Percentiles rank a stretch among this genome's conserved stretches.
Conservation (phyloP, 2,329 filamentous ascomycete species). For the Aspergillus vadensis region DNA sequence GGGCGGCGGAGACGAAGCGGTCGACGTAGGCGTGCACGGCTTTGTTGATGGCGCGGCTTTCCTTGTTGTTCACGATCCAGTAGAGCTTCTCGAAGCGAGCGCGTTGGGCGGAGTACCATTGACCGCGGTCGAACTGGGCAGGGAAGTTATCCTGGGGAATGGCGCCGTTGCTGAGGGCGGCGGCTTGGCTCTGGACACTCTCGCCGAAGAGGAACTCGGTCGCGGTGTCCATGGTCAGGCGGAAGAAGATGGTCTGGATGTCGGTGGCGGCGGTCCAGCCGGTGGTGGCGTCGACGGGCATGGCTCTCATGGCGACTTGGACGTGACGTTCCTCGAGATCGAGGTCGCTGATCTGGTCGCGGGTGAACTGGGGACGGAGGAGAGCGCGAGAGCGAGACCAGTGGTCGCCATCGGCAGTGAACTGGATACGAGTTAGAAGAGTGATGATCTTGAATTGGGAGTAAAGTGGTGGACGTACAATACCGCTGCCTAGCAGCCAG, state of each 20-base stretch:
- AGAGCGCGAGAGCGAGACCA: conserved; percentile 83
- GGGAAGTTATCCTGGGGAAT: conserved; percentile 48
- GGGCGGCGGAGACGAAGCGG: conserved; percentile 26
- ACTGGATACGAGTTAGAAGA: conserved; percentile 23
- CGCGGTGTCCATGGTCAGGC: conserved; percentile 80
- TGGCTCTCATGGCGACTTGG: conserved; percentile 68
- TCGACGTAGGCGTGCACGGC: conserved; percentile 27
- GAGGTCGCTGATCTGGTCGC: conserved; percentile 79
- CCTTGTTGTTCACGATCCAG: conserved; percentile 26
- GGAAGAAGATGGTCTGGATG: conserved; percentile 76
- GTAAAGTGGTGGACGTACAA: conserved; percentile 35
- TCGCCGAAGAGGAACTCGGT: conserved; percentile 85
- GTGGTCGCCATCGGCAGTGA: conserved; percentile 70
- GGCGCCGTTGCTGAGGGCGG: conserved; percentile 30
- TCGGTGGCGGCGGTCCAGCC: conserved; percentile 59
- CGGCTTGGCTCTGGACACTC: conserved; percentile 62
- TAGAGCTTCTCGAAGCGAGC: conserved; percentile 25
- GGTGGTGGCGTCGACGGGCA: conserved; percentile 58
- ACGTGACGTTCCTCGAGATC: conserved; percentile 80
- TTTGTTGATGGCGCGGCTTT: conserved; percentile 14
- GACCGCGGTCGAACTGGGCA: conserved; percentile 37
- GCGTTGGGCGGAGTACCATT: conserved; percentile 33
- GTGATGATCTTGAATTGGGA: neutral
- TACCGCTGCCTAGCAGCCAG: conserved; percentile 46
- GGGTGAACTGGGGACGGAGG: conserved; percentile 83